Evolutionary conservation across 768 basidiomycete species (phyloP), one percentile per base, ranked within the genome.

Genomic region (Tephrocybe rancida): DNA sequence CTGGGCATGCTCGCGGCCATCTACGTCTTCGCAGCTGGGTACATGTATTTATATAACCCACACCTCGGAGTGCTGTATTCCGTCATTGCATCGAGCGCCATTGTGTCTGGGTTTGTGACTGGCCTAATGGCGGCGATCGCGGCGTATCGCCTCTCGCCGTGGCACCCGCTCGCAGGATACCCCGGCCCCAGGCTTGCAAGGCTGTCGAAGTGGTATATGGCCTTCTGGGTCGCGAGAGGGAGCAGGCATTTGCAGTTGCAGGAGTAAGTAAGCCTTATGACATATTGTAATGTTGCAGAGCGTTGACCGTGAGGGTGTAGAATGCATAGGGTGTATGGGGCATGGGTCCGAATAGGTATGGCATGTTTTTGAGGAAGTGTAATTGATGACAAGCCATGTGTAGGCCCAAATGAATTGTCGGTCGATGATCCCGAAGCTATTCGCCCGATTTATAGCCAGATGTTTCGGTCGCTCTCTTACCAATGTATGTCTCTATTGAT

Each of bases 321-420:
- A 37, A 44, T 74, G 14, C 71, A 73, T 57, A 39, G 60, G 58
- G 25, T 21, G 27, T 72, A 73, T 47, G 73, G 71, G 5, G 24
- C 66, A 11, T 65, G 70, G 48, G 58, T 74, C 41, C 65, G 73
- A 18, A 65, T 66, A 24, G 70, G 70, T 73, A 37, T 16, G 35
- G 50, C 2, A 58, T 47, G 11, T 14, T 25, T 13, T 37, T 30
- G 29, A 30, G 13, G 13, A 30, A 34, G 18, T 51, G 13, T 32
- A 34, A 19, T 26, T 39, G 5, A 4, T 37, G 5, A 37, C 35
- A 16, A 16, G 35, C 42, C 19, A 13, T 48, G 42, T 50, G 42
- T 50, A 75, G 73, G 74, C 11, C 74, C 74, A 29, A 73, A 74
- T 29, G 73, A 74, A 49, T 50, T 74, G 6, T 73, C 73, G 26